Conservation (phyloP, 2,329 filamentous ascomycete genomes). For the Parascedosporium putredinis region DNA sequence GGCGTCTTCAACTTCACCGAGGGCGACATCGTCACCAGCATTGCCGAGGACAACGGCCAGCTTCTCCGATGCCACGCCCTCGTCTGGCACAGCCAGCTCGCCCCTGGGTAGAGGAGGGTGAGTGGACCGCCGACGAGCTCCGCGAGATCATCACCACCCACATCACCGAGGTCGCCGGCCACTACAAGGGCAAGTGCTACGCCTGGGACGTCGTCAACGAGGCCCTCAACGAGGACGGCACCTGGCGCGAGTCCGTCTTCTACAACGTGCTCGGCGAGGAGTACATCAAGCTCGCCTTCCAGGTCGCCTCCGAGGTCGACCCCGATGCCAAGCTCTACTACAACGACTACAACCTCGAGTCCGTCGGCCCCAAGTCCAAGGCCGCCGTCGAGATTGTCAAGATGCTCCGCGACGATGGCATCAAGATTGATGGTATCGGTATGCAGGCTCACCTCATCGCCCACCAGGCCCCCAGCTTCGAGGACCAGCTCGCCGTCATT, state of each 20-base stretch:
- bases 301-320: constrained; percentile 41
- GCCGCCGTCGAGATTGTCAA: constrained; percentile 33
- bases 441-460: constrained; percentile 52
- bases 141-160: constrained; percentile 41
- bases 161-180: constrained; percentile 44
- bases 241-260: constrained; percentile 42
- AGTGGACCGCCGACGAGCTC: constrained; percentile 49
- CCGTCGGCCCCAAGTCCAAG: constrained; percentile 33
- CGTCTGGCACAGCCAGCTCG: constrained; percentile 38
- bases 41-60: constrained; percentile 30
- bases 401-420: constrained; percentile 33
- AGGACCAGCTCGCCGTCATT: constrained; percentile 30
- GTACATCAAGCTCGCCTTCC: constrained; percentile 49
- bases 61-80: constrained; percentile 48
- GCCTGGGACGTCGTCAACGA: constrained; percentile 60
- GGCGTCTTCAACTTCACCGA: constrained; percentile 50
- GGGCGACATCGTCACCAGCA: constrained; percentile 38
- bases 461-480: constrained; percentile 34
- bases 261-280: constrained; percentile 42
- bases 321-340: constrained; percentile 46
- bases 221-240: constrained; percentile 45
- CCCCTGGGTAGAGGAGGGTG: constrained; percentile 16
- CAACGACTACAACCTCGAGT: constrained; percentile 52
- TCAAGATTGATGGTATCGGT: constrained; percentile 53
- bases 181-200: constrained; percentile 51